phyloP scores from a whole-genome alignment of 768 basidiomycete species.

The Mycena vitilis region DNA sequence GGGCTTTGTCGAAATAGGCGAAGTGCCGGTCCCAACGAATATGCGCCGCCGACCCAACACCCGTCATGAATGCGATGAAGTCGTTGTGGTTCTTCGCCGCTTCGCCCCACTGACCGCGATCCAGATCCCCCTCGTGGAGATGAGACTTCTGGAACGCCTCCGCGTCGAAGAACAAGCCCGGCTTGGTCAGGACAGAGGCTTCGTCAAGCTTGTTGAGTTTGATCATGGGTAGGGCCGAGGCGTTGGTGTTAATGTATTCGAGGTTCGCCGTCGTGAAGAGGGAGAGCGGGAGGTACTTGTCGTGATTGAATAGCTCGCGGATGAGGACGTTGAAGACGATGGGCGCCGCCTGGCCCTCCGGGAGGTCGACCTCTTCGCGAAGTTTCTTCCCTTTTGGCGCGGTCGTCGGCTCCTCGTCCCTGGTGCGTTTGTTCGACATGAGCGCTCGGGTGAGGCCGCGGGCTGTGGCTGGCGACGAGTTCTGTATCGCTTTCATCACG shows the following conservation, averaged over 20 bases:
- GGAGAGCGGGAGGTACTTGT: conserved; percentile 7
- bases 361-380: background rate
- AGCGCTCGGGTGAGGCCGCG: background rate
- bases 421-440: background rate
- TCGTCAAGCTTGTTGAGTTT: background rate
- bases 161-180: background rate
- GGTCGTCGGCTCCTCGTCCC: background rate
- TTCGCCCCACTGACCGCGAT: conserved; percentile 2
- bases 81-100: conserved; percentile 1
- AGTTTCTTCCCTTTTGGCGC: background rate
- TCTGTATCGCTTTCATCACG: background rate
- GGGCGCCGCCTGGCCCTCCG: background rate
- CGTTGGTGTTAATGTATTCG: background rate
- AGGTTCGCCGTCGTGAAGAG: conserved; percentile 20
- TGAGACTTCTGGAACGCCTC: background rate
- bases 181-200: background rate
- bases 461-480: background rate
- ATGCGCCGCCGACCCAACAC: background rate
- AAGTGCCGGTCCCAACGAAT: conserved; percentile 6
- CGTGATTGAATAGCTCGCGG: background rate
- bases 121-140: background rate
- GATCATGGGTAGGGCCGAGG: background rate
- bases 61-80: background rate
- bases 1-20: background rate
- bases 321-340: background rate